These are phyloP conservation scores for Wickerhamomyces bisporus DNA, from an alignment of 805 yeast genomes.

Conservation along the genomic window DNA sequence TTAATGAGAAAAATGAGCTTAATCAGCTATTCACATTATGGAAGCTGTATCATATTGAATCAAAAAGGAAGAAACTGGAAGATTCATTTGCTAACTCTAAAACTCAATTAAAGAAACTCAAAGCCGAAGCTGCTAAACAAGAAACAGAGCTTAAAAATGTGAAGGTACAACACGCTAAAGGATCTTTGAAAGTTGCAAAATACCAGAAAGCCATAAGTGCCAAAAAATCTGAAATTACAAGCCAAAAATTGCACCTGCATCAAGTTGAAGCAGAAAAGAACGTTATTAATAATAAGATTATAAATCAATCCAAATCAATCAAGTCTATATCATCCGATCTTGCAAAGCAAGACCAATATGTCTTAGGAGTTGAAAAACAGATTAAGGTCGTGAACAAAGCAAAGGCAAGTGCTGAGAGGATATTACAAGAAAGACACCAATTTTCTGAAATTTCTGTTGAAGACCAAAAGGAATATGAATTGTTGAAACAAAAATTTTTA, in stretches of 20 bases:
- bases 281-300: constrained; percentile 41
- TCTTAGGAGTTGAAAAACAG: constrained; percentile 40
- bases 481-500: constrained; percentile 51
- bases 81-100: constrained; percentile 24
- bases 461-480: constrained; percentile 53
- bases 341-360: constrained; percentile 41
- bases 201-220: constrained; percentile 32
- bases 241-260: constrained; percentile 41
- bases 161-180: constrained; percentile 42
- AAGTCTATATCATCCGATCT: constrained; percentile 48
- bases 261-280: constrained; percentile 58
- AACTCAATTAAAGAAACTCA: constrained; percentile 26
- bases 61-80: constrained; percentile 22
- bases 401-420: constrained; percentile 32
- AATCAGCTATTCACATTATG: constrained; percentile 52
- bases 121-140: constrained; percentile 29
- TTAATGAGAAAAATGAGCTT: constrained; percentile 41
- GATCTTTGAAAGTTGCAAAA: constrained; percentile 37
- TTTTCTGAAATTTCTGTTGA: constrained; percentile 40
- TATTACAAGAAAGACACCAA: constrained; percentile 26
- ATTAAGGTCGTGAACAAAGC: constrained; percentile 41
- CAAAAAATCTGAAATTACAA: constrained; percentile 38
- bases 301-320: constrained; percentile 41
- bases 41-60: constrained; percentile 58
- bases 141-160: constrained; percentile 33